Base-by-base conservation (phyloP, 257 asterid species). In the Ilex asprella region DNA sequence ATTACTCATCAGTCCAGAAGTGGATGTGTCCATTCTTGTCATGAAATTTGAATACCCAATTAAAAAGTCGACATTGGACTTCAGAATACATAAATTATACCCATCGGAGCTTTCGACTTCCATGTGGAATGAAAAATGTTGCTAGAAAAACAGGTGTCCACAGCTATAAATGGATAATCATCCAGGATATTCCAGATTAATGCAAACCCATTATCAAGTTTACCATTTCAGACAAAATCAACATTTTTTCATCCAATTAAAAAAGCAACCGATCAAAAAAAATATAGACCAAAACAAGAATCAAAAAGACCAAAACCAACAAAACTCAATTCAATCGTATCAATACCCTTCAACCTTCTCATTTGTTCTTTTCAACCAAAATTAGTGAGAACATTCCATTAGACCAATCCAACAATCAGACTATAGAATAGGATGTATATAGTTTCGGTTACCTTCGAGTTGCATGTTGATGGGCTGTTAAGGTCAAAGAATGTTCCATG, bases 101-200 rank as follows among this genome's bases (percentile, higher is more conserved):
- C 65, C 75, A 11, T 56, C 43, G n/a, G 50, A 31, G 62, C 11
- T 71, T 65, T 71, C 63, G 27, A 71, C 47, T 61, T 39, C 41
- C 70, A 64, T 50, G 68, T n/a, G 39, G 70, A 78, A 39, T 56
- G 55, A 64, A 76, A n/a, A 65, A 76, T 73, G 52, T 68, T 49
- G 16, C 81, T 77, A 5, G 75, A 71, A 16, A 74, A 74, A 68
- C 68, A 75, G 0, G 78, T 73, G 50, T 73, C 78, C 79, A 71
- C 71, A n/a, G 77, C 71, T 59, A 71, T 65, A 39, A 50, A 71
- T 31, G 81, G 81, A 57, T 64, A 71, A 47, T 71, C 72, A 53
- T 76, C 81, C 10, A 76, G 72, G 15, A 76, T 61, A 43, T 59
- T 73, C 4, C 72, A 63, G 43, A 74, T 74, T 32, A 74, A 67